These are phyloP conservation scores for Pythium brassicae DNA, from an alignment of 352 stramenopile species.

Conservation along the genomic window DNA sequence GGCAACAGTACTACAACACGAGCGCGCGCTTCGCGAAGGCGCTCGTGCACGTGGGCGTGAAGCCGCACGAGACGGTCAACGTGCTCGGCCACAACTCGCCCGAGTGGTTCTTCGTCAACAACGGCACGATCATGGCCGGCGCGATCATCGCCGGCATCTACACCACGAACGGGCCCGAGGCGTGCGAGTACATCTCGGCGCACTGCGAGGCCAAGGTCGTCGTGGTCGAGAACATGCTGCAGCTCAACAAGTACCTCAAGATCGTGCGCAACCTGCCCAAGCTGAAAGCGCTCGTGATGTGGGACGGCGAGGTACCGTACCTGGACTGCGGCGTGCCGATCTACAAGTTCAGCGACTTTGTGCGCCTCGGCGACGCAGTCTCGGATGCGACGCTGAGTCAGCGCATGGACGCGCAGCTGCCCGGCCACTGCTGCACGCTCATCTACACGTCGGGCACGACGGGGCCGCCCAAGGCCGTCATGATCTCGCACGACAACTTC, in stretches of 20 bases:
- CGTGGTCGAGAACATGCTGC: too few species aligned
- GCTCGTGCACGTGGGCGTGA: too few species aligned
- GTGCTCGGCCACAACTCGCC: too few species aligned
- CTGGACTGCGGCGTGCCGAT: constrained; percentile 39
- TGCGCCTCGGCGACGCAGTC: constrained; percentile 38
- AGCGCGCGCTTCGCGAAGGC: too few species aligned
- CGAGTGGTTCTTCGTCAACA: too few species aligned
- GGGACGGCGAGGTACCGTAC: constrained; percentile 36
- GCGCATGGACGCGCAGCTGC: constrained; percentile 41
- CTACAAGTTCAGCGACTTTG: constrained; percentile 59
- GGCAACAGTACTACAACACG: too few species aligned
- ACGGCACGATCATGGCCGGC: too few species aligned
- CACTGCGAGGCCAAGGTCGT: too few species aligned
- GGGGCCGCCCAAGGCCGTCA: constrained; percentile 59
- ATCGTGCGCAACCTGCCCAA: constrained; percentile 58
- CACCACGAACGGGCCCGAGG: too few species aligned
- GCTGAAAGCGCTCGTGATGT: constrained; percentile 78
- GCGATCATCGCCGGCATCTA: too few species aligned
- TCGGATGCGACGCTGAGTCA: constrained; percentile 22
- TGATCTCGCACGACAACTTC: constrained; percentile 78
- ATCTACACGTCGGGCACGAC: constrained; percentile 91
- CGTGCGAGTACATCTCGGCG: too few species aligned
- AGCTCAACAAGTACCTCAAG: constrained; percentile 71
- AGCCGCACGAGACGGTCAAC: too few species aligned
- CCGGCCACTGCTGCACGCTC: constrained; percentile 71